Evolutionary conservation across 2,329 filamentous ascomycete species (phyloP), one percentile per base, ranked within the genome.

Genomic region (Lasiodiplodia theobromae): DNA sequence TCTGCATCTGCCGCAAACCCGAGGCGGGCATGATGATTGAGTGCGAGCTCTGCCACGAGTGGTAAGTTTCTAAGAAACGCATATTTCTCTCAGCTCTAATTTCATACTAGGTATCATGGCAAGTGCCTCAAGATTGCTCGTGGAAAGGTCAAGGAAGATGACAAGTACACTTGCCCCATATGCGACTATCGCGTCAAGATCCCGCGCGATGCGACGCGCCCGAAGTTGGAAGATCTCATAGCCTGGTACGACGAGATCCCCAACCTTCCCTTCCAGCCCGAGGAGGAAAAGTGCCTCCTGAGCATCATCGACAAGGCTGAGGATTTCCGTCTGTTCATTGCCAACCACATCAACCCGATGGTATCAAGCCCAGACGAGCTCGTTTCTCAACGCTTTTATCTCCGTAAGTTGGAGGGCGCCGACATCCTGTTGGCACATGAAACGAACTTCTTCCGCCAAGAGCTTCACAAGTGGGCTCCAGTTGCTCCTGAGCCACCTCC

Each of bases 21-120:
- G 96, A 99, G 80, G 94, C 95, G 47, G 96, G 96, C 64, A 96
- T 98, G 91, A 99, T 99, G 96, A 98, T 99, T 74, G 96, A 99
- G 81, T 99, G 96, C 78, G 96, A 98, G 78, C 86, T 97, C 49
- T 99, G 96, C 80, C 95, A 97, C 76, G 96, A 99, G 83, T 99
- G 96, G 96, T 94, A 79, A 84, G 89, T 84, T 23, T 34, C 49
- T 23, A 23, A 44, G 8, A 4, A 28, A 58, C 2, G 12, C 57
- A 28, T 10, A 14, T 70, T 31, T 28, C 16, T 47, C 70, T 83
- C 75, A 82, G 54, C 8, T 25, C 62, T 69, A 44, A 69, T 47
- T 57, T 31, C 68, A 65, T 51, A n/a, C 10, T 70, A 94, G 92
- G 92, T 99, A 99, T 77, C 96, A 99, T 75, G 95, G 96, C 70